Evolutionary conservation across 2,329 filamentous ascomycete genomes (phyloP), one percentile per base, ranked within the genome.

Genomic region (Arthroderma uncinatum): DNA sequence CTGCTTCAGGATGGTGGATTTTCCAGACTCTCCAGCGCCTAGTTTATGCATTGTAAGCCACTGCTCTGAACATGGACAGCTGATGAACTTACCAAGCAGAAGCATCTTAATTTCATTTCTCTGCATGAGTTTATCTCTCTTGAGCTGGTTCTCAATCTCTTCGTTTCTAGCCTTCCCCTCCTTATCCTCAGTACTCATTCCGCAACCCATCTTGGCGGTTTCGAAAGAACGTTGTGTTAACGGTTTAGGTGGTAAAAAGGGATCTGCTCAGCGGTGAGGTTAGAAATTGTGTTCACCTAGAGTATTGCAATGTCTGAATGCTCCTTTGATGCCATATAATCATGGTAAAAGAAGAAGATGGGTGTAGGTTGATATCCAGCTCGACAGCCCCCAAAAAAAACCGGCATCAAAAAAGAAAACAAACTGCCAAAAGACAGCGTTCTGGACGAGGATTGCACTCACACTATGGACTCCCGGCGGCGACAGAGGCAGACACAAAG

Each of bases 31-130:
- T 86, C 93, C 92, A 77, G 93, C 93, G 81, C 89, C 89, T 94
- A 59, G 54, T 14, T 14, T 28, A 44, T 40, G 37, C 14, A 65
- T 61, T 61, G 57, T 52, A 16, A 23, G 16, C 55, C 9, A 39
- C 16, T 36, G 30, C 23, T 33, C 19, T n/a, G 7, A 44, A 25
- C 19, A 25, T 23, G 12, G 8, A 19, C 19, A 44, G 9, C 10
- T 21, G 28, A 36, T 14, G 9, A 2, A 79, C 85, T 71, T 82
- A 96, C 93, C 93, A 69, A 98, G 85, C 69, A 98, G 82, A 68
- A 98, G 81, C 93, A 98, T 97, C 83, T 98, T 98, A 80, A 98
- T 98, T 78, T 98, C 93, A 68, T 98, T 98, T 69, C 92, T 86
- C 79, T 96, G 91, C 81, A 95, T 87, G 88, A 97, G 88, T 78